These are phyloP conservation scores for Bullera alba DNA, from an alignment of 768 basidiomycete genomes.

Conservation along the genomic window DNA sequence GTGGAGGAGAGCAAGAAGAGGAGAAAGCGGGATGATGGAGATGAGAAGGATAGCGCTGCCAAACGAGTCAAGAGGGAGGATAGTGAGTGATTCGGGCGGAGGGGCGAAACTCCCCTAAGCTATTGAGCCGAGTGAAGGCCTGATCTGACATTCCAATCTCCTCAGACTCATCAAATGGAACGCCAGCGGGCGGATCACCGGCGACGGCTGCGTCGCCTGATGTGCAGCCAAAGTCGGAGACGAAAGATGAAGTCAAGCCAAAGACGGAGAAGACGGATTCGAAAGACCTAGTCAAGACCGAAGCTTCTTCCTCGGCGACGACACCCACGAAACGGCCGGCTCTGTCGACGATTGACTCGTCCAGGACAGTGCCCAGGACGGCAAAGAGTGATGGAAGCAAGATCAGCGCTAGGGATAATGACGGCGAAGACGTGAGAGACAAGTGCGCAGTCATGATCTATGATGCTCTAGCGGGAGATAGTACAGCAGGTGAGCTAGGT, in stretches of 20 bases:
- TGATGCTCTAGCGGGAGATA: constrained; percentile 80
- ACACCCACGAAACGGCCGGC: not conserved
- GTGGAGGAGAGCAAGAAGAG: constrained; percentile 42
- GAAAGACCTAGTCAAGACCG: constrained; percentile 4
- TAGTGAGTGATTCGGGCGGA: too few species aligned
- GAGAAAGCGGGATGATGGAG: constrained; percentile 40
- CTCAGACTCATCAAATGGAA: constrained; percentile 14
- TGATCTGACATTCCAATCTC: not conserved
- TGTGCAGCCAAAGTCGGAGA: constrained; percentile 5
- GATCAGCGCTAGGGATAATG: constrained; percentile 40
- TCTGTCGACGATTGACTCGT: constrained; percentile 31
- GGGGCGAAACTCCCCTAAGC: too few species aligned
- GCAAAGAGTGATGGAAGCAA: constrained; percentile 60
- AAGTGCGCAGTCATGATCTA: constrained; percentile 85
- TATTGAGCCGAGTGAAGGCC: not conserved
- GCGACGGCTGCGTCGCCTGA: constrained; percentile 11
- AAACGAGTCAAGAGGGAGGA: constrained; percentile 30
- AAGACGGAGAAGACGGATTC: too few species aligned
- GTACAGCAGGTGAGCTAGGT: constrained; percentile 71
- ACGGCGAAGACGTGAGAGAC: constrained; percentile 65
- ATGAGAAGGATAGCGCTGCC: constrained; percentile 28
- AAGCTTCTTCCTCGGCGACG: not conserved
- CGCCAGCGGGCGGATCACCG: constrained; percentile 9
- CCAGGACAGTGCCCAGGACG: constrained; percentile 49
- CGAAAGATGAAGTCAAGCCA: constrained; percentile 1